phyloP scores from a whole-genome alignment of 2,329 filamentous ascomycete species.

The Phyllosticta citribraziliensis region DNA sequence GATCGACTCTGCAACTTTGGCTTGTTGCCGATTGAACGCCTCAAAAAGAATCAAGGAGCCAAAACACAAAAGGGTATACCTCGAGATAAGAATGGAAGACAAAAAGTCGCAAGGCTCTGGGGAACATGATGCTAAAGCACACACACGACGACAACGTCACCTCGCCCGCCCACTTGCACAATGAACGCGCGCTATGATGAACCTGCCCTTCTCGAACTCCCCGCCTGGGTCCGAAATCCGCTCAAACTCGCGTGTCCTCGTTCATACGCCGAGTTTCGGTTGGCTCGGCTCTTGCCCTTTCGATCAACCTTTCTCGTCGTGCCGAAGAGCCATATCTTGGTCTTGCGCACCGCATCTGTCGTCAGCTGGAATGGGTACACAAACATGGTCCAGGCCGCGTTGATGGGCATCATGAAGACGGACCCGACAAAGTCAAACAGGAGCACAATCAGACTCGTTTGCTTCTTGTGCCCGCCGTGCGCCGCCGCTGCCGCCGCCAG shows the following conservation, averaged over 20 bases:
- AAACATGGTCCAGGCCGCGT: slow-evolving; percentile 19
- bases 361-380: slow-evolving; percentile 22
- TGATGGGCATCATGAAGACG: slow-evolving; percentile 16
- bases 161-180: neutral
- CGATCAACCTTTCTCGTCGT: neutral
- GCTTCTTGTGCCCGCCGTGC: slow-evolving; percentile 22
- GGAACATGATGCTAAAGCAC: neutral
- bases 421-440: slow-evolving; percentile 21
- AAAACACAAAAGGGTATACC: neutral
- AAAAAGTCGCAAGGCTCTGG: neutral
- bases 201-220: neutral
- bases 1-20: neutral
- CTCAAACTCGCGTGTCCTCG: slow-evolving; percentile 6
- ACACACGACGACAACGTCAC: neutral
- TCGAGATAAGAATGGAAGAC: neutral
- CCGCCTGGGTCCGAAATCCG: slow-evolving; percentile 6
- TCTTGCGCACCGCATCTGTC: neutral
- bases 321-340: slow-evolving; percentile 8
- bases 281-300: slow-evolving; percentile 5
- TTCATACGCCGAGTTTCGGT: neutral
- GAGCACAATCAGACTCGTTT: slow-evolving; percentile 22
- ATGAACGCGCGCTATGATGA: neutral
- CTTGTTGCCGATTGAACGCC: neutral
- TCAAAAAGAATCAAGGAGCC: neutral
- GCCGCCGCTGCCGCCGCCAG: slow-evolving; percentile 66